These are phyloP conservation scores for Phlyctochytrium planicorne DNA, from an alignment of 192 early-diverging fungal genomes.

Conservation along the genomic window DNA sequence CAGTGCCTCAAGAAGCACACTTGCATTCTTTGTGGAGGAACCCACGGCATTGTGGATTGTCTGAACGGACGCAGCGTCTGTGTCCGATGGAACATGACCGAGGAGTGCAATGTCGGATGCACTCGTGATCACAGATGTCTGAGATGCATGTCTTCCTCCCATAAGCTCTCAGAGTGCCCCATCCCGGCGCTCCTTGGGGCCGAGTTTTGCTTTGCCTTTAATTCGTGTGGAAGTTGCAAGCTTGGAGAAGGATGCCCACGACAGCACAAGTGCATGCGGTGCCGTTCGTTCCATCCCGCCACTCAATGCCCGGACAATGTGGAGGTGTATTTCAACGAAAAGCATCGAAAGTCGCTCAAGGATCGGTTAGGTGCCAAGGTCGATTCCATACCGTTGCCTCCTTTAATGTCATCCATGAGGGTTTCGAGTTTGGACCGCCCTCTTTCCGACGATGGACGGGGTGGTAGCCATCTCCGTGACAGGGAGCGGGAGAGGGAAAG, in stretches of 20 bases:
- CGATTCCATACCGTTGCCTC: background rate
- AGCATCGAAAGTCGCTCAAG: background rate
- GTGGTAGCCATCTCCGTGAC: no score
- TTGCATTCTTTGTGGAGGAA: background rate
- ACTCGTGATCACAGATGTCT: slow-evolving; percentile 15
- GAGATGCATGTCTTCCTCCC: slow-evolving; percentile 9
- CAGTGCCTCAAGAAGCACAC: background rate
- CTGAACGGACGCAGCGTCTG: slow-evolving; percentile 19
- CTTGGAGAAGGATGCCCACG: slow-evolving; percentile 22
- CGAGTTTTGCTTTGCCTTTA: slow-evolving; percentile 32
- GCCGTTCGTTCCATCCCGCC: slow-evolving; percentile 19
- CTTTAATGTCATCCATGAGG: background rate
- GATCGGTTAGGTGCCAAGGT: background rate
- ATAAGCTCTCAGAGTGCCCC: slow-evolving; percentile 24
- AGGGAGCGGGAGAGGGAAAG: no score
- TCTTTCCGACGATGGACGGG: background rate
- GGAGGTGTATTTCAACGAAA: slow-evolving; percentile 8
- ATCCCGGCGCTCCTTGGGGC: slow-evolving; percentile 21
- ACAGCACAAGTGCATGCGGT: slow-evolving; percentile 26
- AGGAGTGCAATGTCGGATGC: slow-evolving; percentile 14
- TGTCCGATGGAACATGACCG: slow-evolving; percentile 27
- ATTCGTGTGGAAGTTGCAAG: slow-evolving; percentile 29
- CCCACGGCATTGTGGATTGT: slow-evolving; percentile 10
- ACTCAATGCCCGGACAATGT: slow-evolving; percentile 27
- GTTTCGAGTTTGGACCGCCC: no score